These are phyloP conservation scores for Austroboletus olivaceoglutinosus DNA, from an alignment of 1,284 basidiomycete genomes.

Conservation along the genomic window DNA sequence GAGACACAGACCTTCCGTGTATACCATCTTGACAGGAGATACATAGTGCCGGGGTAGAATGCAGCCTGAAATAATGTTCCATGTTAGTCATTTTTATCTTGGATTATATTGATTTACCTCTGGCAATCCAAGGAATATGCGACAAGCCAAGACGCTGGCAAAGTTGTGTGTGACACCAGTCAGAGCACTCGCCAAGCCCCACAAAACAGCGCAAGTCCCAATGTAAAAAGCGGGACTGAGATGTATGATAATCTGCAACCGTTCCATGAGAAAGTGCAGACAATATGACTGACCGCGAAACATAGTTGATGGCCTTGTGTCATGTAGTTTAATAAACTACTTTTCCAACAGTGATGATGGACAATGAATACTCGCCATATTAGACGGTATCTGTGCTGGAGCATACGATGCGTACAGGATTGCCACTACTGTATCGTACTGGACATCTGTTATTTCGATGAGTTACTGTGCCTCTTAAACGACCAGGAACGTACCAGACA, in stretches of 20 bases:
- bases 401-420: slow-evolving; percentile 62
- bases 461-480: not conserved
- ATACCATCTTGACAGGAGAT: slow-evolving; percentile 62
- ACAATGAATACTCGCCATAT: slow-evolving; percentile 46
- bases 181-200: slow-evolving; percentile 62
- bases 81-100: not conserved
- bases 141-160: slow-evolving; percentile 54
- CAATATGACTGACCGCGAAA: slow-evolving; percentile 41
- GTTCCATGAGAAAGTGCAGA: not conserved
- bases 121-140: slow-evolving; percentile 63
- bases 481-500: slow-evolving; percentile 38
- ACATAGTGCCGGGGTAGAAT: slow-evolving; percentile 62
- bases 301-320: slow-evolving; percentile 47
- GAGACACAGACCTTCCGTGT: slow-evolving; percentile 49
- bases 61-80: slow-evolving; percentile 40
- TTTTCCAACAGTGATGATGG: not conserved
- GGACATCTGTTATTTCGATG: slow-evolving; percentile 44
- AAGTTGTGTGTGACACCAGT: slow-evolving; percentile 59
- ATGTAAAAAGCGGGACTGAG: slow-evolving; percentile 61
- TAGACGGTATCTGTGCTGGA: slow-evolving; percentile 63
- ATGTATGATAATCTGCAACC: not conserved
- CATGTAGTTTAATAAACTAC: not conserved
- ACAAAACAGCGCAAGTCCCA: slow-evolving; percentile 55
- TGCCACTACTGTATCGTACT: slow-evolving; percentile 60
- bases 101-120: slow-evolving; percentile 35